Evolutionary conservation across 2,329 filamentous ascomycete genomes (phyloP).

Genomic region (Neophaeococcomyces mojaviensis): DNA sequence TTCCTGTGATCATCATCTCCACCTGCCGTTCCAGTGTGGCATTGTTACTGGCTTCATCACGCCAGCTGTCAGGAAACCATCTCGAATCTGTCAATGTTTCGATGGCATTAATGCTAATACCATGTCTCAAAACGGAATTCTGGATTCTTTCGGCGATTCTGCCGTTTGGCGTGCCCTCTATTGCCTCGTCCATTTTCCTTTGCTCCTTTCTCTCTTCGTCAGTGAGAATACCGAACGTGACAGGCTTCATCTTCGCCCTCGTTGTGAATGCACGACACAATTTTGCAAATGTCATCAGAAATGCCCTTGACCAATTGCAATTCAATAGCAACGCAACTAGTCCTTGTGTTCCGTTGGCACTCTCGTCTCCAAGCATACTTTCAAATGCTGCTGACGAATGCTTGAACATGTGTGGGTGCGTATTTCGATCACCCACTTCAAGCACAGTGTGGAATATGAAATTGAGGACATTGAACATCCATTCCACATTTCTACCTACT

Average conservation of each 20-base stretch:
- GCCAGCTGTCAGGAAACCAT: constrained; percentile 11
- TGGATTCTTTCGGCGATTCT: constrained; percentile 48
- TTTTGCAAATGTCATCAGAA: constrained; percentile 53
- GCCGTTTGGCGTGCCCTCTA: constrained; percentile 28
- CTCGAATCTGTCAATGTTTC: constrained; percentile 19
- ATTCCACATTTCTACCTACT: constrained; percentile 67
- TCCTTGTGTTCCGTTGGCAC: constrained; percentile 25
- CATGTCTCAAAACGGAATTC: constrained; percentile 17
- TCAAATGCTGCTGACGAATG: neutral
- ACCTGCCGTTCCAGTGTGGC: constrained; percentile 13
- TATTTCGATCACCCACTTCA: constrained; percentile 32
- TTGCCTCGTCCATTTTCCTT: neutral
- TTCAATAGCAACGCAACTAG: constrained; percentile 53
- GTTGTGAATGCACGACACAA: constrained; percentile 17
- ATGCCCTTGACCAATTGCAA: constrained; percentile 65
- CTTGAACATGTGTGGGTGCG: constrained; percentile 20
- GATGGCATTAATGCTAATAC: constrained; percentile 16
- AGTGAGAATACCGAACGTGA: constrained; percentile 41
- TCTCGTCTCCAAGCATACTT: constrained; percentile 14
- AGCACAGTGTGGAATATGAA: constrained; percentile 50
- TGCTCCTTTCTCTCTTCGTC: constrained; percentile 19
- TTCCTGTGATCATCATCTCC: constrained; percentile 22
- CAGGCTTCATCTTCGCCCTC: constrained; percentile 52
- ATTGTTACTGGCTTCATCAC: neutral
- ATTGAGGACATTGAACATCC: constrained; percentile 61